Evolutionary conservation across 495 filamentous ascomycete genomes (phyloP).

Genomic region (Penicillium longicatenatum): DNA sequence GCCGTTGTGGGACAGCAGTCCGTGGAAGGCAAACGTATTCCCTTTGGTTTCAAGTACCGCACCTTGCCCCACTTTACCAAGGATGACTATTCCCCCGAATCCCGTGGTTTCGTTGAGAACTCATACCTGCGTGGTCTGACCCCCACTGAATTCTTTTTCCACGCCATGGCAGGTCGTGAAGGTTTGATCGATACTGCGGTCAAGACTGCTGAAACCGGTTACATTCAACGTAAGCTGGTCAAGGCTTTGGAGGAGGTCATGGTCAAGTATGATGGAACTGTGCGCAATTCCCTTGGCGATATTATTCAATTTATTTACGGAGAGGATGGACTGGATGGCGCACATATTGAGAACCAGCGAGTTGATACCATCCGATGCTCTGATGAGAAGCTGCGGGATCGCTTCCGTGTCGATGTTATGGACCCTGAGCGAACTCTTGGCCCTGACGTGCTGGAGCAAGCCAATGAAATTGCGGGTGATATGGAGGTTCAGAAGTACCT

Average conservation of each 20-base stretch:
- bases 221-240: constrained; percentile 96
- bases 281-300: constrained; percentile 94
- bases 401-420: constrained; percentile 95
- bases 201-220: constrained; percentile 98
- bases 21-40: constrained; percentile 98
- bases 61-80: constrained; percentile 98
- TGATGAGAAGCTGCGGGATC: constrained; percentile 68
- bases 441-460: constrained; percentile 79
- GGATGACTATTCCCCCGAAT: constrained; percentile 97
- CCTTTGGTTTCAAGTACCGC: constrained; percentile 98
- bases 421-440: constrained; percentile 63
- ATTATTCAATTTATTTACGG: constrained; percentile 98
- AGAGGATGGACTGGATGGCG: constrained; percentile 92
- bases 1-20: constrained; percentile 96
- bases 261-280: constrained; percentile 96
- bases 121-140: constrained; percentile 96
- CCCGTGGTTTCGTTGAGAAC: constrained; percentile 97
- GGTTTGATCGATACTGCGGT: constrained; percentile 99
- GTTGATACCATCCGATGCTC: constrained; percentile 83
- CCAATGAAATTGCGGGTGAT: constrained; percentile 84
- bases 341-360: constrained; percentile 85
- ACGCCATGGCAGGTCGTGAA: constrained; percentile 99
- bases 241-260: constrained; percentile 98
- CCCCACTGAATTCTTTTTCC: constrained; percentile 97
- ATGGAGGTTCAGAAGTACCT: constrained; percentile 79